Percentiles rank a stretch among this genome's conserved stretches.
Conservation (phyloP, 2,329 filamentous ascomycete genomes). For the Venturia aucupariae region DNA sequence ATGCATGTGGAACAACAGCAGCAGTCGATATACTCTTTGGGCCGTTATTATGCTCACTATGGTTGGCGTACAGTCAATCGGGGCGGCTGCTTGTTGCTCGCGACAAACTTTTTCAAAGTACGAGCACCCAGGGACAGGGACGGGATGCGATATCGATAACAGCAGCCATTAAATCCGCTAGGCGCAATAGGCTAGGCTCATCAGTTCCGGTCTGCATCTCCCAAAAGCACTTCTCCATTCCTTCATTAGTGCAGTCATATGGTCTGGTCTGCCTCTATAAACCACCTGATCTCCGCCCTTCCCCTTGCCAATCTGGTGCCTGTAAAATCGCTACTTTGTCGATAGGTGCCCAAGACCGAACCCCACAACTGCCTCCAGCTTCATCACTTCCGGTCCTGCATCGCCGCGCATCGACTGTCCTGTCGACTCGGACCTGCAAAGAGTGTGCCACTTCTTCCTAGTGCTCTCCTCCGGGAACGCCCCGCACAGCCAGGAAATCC, state of each 20-base stretch:
- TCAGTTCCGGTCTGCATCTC: neutral
- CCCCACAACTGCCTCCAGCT: slow-evolving; percentile 11
- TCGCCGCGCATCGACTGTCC: neutral
- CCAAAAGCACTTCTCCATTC: neutral
- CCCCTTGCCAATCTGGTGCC: neutral
- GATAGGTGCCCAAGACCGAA: neutral
- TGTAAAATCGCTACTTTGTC: neutral
- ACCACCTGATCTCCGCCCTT: neutral
- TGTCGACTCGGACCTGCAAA: neutral
- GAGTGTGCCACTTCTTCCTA: neutral
- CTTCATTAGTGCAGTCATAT: slow-evolving; percentile 9
- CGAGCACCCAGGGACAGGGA: too few species aligned
- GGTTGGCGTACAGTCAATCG: too few species aligned
- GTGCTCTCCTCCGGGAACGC: slow-evolving; percentile 8
- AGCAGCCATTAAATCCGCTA: too few species aligned
- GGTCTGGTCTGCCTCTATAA: neutral
- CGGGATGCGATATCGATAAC: too few species aligned
- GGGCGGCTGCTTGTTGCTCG: neutral
- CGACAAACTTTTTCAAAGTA: neutral
- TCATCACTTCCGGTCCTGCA: neutral
- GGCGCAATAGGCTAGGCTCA: neutral
- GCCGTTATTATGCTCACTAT: neutral
- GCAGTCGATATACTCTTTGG: neutral
- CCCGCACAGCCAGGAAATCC: slow-evolving; percentile 14
- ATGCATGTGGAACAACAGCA: neutral